These are phyloP conservation scores for Picocystis salinarum DNA, from an alignment of 139 green algal species.

Conservation along the genomic window DNA sequence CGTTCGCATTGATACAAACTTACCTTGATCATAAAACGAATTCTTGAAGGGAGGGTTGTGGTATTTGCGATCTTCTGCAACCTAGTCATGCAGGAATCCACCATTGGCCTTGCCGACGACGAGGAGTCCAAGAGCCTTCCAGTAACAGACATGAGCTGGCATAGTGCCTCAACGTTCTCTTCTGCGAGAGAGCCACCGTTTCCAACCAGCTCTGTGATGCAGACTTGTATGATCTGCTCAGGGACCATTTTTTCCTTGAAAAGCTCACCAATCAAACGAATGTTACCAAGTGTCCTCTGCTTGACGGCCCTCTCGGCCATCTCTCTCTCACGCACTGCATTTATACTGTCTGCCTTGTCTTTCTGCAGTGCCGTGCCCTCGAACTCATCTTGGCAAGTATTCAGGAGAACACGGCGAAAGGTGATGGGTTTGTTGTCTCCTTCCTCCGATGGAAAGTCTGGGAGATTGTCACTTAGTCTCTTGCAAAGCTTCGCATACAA, in stretches of 20 bases:
- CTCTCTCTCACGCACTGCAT: neutral
- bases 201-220: neutral
- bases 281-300: constrained; percentile 2
- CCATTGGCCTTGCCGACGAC: neutral
- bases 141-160: constrained; percentile 1
- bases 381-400: constrained; percentile 4
- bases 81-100: neutral
- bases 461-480: constrained; percentile 1
- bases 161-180: neutral
- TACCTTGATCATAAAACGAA: constrained; percentile 3
- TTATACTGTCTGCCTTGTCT: constrained; percentile 25
- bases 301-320: neutral
- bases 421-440: constrained; percentile 3
- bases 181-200: neutral
- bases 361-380: constrained; percentile 15
- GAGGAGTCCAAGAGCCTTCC: neutral
- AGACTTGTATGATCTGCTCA: constrained; percentile 1
- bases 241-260: neutral
- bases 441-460: neutral
- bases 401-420: constrained; percentile 2
- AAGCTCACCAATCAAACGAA: neutral
- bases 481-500: constrained; percentile 1
- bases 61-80: neutral
- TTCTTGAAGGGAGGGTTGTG: neutral
- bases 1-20: too few relatives aligned